Evolutionary conservation across 164 flowering plant species (phyloP).

Genomic region (Taxillus chinensis): DNA sequence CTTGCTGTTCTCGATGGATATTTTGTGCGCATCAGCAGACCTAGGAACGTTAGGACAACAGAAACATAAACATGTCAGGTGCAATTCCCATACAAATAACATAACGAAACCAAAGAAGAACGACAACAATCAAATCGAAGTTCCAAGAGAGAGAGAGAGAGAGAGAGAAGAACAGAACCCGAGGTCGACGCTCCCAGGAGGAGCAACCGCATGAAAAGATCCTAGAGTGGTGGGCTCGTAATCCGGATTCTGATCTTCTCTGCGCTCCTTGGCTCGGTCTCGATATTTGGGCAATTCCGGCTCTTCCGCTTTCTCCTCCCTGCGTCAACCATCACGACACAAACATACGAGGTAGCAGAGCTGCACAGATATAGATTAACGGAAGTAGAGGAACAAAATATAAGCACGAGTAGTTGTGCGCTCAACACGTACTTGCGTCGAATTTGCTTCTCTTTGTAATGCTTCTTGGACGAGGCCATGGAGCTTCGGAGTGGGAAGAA

Average conservation of each 20-base stretch:
- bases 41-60: slow-evolving; percentile 21
- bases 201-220: slow-evolving; percentile 92
- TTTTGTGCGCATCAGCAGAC: slow-evolving; percentile 69
- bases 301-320: slow-evolving; percentile 79
- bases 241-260: slow-evolving; percentile 96
- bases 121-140: neutral
- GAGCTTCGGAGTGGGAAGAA: too few species aligned
- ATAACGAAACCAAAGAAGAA: neutral
- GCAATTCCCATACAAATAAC: neutral
- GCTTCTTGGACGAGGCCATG: neutral
- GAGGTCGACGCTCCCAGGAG: slow-evolving; percentile 74
- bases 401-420: too few species aligned
- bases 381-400: too few species aligned
- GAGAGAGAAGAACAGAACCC: slow-evolving; percentile 15
- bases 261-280: slow-evolving; percentile 91
- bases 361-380: neutral
- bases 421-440: neutral
- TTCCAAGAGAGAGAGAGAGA: too few species aligned
- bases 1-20: slow-evolving; percentile 98
- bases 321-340: slow-evolving; percentile 12
- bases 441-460: neutral
- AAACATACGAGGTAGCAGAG: neutral
- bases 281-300: slow-evolving; percentile 76
- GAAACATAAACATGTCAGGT: neutral
- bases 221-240: slow-evolving; percentile 78